A percentile compares a stretch with the other conserved stretches of the same genome.
phyloP scores from a whole-genome alignment of 352 stramenopile species.

The Phytophthora capsici region DNA sequence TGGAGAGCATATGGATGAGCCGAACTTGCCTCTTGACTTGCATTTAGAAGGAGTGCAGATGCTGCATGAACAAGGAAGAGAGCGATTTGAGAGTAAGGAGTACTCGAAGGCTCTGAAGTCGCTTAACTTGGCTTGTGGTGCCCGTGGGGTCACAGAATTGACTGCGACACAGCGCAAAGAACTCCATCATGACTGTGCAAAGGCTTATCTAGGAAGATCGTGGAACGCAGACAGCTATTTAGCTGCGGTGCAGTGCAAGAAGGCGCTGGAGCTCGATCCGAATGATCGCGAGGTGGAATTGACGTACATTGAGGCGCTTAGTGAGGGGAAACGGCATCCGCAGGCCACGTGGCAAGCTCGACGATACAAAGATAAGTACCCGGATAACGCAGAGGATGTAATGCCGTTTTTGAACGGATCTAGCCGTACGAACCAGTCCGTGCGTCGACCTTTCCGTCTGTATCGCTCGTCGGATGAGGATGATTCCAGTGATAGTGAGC shows the following conservation, averaged over 20 bases:
- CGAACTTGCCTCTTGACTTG: constrained; percentile 24
- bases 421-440: background rate
- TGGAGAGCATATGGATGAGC: constrained; percentile 52
- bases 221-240: constrained; percentile 79
- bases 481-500: constrained; percentile 36
- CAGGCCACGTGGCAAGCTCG: constrained; percentile 52
- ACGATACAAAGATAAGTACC: constrained; percentile 57
- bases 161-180: constrained; percentile 53
- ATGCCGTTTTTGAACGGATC: constrained; percentile 32
- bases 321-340: constrained; percentile 41
- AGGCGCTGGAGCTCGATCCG: constrained; percentile 60
- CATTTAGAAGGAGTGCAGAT: constrained; percentile 33
- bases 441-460: constrained; percentile 11
- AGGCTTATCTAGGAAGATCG: constrained; percentile 64
- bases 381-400: constrained; percentile 53
- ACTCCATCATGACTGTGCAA: constrained; percentile 63
- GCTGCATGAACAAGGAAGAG: constrained; percentile 29
- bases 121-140: constrained; percentile 46
- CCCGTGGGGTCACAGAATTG: constrained; percentile 30
- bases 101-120: constrained; percentile 48
- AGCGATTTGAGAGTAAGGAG: constrained; percentile 23
- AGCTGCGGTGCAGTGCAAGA: constrained; percentile 67
- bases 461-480: constrained; percentile 37
- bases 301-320: constrained; percentile 67
- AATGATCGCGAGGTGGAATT: constrained; percentile 55